phyloP scores from a whole-genome alignment of 805 yeast species.

The Candida namnaoensis region DNA sequence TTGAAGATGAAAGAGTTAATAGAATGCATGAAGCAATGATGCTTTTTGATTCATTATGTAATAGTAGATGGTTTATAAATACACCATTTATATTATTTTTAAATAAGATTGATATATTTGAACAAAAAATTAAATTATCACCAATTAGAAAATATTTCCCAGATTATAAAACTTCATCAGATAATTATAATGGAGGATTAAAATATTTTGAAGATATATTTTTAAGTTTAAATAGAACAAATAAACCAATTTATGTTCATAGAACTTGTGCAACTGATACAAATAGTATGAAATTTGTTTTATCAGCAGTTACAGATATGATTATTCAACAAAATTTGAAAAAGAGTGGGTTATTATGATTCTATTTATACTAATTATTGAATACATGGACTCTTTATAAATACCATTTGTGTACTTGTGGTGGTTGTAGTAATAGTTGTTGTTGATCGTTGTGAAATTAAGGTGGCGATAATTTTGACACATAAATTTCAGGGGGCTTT shows the following conservation, averaged over 20 bases:
- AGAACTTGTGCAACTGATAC: conserved; percentile 96
- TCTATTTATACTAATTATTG: not conserved
- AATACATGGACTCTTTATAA: not conserved
- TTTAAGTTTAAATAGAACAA: conserved; percentile 48
- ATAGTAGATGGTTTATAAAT: conserved; percentile 74
- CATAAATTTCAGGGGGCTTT: too few species aligned
- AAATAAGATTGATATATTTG: conserved; percentile 81
- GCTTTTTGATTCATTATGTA: conserved; percentile 75
- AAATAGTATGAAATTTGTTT: conserved; percentile 78
- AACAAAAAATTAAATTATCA: conserved; percentile 54
- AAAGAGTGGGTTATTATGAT: conserved; percentile 62
- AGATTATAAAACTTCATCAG: conserved; percentile 55
- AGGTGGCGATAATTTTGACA: too few species aligned
- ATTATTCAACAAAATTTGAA: conserved; percentile 76
- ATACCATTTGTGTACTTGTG: too few species aligned
- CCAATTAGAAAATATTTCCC: conserved; percentile 74
- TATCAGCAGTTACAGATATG: conserved; percentile 89
- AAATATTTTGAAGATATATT: conserved; percentile 66
- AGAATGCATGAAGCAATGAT: conserved; percentile 86
- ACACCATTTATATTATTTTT: conserved; percentile 87
- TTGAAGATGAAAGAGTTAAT: conserved; percentile 84
- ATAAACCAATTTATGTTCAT: conserved; percentile 79
- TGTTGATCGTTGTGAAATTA: too few species aligned
- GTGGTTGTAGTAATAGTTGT: too few species aligned
- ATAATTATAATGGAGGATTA: conserved; percentile 57